Percentiles rank a stretch among this genome's conserved stretches.
phyloP scores from a whole-genome alignment of 2,329 filamentous ascomycete genomes.

The Trichoderma harzianum region DNA sequence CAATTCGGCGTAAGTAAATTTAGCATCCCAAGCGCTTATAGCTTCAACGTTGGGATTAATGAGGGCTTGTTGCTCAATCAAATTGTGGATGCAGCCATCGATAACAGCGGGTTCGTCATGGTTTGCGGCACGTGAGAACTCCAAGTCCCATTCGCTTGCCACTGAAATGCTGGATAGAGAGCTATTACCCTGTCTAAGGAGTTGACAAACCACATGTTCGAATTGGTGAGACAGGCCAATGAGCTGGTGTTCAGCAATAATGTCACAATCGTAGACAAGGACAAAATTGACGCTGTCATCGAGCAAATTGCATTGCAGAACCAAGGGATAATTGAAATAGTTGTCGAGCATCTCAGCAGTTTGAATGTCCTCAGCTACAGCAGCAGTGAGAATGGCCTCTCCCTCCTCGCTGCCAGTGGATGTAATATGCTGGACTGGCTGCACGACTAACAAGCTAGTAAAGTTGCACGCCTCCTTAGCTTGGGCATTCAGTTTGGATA shows the following conservation, averaged over 20 bases:
- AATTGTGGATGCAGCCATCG: conserved; percentile 8
- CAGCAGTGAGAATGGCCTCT: not conserved
- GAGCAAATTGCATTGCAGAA: conserved; percentile 8
- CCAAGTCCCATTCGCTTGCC: conserved; percentile 12
- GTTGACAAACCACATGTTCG: conserved; percentile 2
- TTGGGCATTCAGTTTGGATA: conserved; percentile 19
- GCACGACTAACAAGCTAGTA: conserved; percentile 22
- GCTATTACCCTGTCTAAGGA: not conserved
- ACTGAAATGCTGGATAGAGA: conserved; percentile 4
- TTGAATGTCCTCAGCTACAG: not conserved
- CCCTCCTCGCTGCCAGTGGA: not conserved
- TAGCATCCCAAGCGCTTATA: conserved; percentile 6
- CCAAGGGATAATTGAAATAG: conserved; percentile 17
- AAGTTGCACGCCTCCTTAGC: conserved; percentile 23
- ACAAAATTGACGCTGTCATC: not conserved
- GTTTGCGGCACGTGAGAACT: not conserved
- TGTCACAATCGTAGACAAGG: conserved; percentile 13
- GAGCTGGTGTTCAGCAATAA: conserved; percentile 10
- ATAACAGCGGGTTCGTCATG: not conserved
- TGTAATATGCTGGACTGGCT: conserved; percentile 16
- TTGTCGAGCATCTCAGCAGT: conserved; percentile 9
- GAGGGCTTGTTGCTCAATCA: not conserved
- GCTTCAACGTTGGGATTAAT: not conserved
- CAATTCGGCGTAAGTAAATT: conserved; percentile 7
- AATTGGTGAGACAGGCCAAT: conserved; percentile 10